Evolutionary conservation across 148 eudicot species (phyloP), one percentile per base, ranked within the genome.

Genomic region (Cornus florida): DNA sequence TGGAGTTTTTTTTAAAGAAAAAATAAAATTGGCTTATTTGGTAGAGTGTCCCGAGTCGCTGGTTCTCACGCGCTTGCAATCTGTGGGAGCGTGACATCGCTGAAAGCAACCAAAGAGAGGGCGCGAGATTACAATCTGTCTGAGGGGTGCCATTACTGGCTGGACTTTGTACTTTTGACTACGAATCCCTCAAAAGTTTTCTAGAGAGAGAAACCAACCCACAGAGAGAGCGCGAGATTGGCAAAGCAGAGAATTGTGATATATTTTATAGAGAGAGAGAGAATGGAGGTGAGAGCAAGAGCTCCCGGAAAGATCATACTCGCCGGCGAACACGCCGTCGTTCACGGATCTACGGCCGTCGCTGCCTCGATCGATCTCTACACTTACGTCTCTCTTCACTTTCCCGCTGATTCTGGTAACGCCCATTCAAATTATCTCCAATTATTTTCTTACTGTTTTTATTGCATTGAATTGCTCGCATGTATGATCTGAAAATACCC

Each of bases 301-400:
- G 98, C 98, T 66, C 99, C 97, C 65, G 99, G 99, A 7, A 95
- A 95, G 79, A 93, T 95, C 85, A 95, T 95, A 72, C 90, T 95
- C 64, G 91, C 99, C 75, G 97, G 99, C 33, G 99, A 93, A 87
- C 97, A 95, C 82, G 97, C 98, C 71, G 98, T 95, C 71, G 98
- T 95, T 11, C 94, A 95, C 32, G 97, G 94, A 84, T 88, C 93
- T 43, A 90, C 97, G 39, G 98, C 98, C 80, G 94, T 95, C 32
- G 97, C 98, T 19, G 88, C 98, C 77, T 81, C 98, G 75, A 90
- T 95, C 82, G 91, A 93, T 75, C 93, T 95, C 80, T 85, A 90
- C 85, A 93, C 98, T 68, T 90, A 84, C 67, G 91, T 84, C 76
- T 81, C 94, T 65, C 85, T 93, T 82, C 81, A 82, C 64, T 82